These are phyloP conservation scores for Cladobotryum protrusum DNA, from an alignment of 2,329 filamentous ascomycete species.

Conservation along the genomic window DNA sequence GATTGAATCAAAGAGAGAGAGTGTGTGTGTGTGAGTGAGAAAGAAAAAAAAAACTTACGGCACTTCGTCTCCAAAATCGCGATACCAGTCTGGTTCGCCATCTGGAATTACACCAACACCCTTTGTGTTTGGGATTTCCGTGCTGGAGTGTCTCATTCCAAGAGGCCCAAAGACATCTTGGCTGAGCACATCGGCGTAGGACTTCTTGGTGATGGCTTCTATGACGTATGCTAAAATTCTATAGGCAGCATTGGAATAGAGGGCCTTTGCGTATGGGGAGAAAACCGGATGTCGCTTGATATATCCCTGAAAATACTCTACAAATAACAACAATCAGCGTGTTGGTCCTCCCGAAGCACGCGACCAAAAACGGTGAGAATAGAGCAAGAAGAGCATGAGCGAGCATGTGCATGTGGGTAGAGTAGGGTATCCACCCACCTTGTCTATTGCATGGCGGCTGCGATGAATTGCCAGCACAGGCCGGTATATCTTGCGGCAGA, in stretches of 20 bases:
- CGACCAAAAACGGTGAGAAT: background rate
- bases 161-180: slow-evolving; percentile 9
- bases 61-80: slow-evolving; percentile 10
- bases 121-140: background rate
- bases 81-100: slow-evolving; percentile 8
- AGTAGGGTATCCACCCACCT: background rate
- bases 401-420: too few species aligned
- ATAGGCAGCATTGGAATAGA: slow-evolving; percentile 20
- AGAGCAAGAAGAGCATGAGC: too few species aligned
- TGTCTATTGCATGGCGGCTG: slow-evolving; percentile 1
- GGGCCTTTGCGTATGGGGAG: slow-evolving; percentile 13
- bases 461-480: slow-evolving; percentile 9
- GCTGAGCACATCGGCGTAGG: slow-evolving; percentile 11
- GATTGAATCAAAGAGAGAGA: background rate
- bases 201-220: slow-evolving; percentile 16
- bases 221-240: slow-evolving; percentile 17
- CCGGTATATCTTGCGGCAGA: slow-evolving; percentile 6
- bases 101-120: slow-evolving; percentile 10
- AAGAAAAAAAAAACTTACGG: slow-evolving; percentile 5
- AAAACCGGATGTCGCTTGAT: slow-evolving; percentile 14
- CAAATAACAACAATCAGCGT: too few species aligned
- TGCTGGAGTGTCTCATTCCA: slow-evolving; percentile 6
- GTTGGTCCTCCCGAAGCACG: too few species aligned
- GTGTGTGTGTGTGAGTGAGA: background rate
- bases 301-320: slow-evolving; percentile 16